These are phyloP conservation scores for Fusarium sp. DNA, from an alignment of 2,329 filamentous ascomycete genomes.

Conservation along the genomic window DNA sequence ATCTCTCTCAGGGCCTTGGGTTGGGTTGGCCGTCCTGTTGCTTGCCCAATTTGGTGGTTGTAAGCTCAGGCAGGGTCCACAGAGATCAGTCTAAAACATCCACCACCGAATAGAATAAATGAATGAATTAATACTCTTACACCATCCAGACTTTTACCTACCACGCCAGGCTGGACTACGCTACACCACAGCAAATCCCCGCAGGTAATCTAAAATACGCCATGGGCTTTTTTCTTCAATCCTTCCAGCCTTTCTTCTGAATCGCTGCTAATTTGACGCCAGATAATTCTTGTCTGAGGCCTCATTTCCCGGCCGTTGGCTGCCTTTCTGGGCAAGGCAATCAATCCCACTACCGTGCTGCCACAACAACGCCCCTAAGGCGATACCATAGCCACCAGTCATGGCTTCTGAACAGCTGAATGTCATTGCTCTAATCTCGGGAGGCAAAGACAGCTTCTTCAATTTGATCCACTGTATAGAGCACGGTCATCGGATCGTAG, in stretches of 20 bases:
- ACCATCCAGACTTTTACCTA: slow-evolving; percentile 5
- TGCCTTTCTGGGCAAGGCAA: slow-evolving; percentile 7
- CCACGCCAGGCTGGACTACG: slow-evolving; percentile 9
- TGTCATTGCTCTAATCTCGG: slow-evolving; percentile 92
- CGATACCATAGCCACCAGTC: slow-evolving; percentile 15
- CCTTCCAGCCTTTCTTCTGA: slow-evolving; percentile 21
- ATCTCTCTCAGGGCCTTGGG: not conserved
- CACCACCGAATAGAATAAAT: slow-evolving; percentile 23
- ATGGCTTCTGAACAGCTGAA: slow-evolving; percentile 66
- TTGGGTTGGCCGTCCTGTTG: not conserved
- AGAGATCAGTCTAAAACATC: slow-evolving; percentile 19
- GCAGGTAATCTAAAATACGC: slow-evolving; percentile 23
- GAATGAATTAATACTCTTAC: slow-evolving; percentile 30
- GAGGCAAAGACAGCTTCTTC: slow-evolving; percentile 97
- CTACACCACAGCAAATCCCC: slow-evolving; percentile 28
- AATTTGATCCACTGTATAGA: slow-evolving; percentile 89
- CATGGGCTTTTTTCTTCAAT: slow-evolving; percentile 4
- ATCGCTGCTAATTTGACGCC: slow-evolving; percentile 9
- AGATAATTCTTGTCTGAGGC: not conserved
- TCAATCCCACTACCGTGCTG: not conserved
- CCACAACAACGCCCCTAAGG: slow-evolving; percentile 2
- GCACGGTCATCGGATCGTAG: slow-evolving; percentile 86
- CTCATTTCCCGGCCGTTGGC: slow-evolving; percentile 17
- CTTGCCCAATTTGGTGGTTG: slow-evolving; percentile 7
- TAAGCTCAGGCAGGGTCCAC: slow-evolving; percentile 20